Base-by-base conservation (phyloP, 306 rosid species). In the Urtica urens region DNA sequence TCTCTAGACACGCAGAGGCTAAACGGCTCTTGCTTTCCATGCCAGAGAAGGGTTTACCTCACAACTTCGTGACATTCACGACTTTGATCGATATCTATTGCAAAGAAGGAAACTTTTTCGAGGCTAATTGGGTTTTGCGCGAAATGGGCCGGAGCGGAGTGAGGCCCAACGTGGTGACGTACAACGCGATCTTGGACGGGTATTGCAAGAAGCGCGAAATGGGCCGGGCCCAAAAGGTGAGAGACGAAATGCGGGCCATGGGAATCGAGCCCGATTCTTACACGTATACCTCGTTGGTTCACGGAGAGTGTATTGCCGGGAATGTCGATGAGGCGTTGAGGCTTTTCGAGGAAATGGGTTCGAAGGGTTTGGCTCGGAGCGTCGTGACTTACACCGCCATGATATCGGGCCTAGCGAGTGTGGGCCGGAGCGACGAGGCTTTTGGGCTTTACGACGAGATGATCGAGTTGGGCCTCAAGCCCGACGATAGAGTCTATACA, bases 381-480 rank as follows among this genome's bases (percentile, higher is more conserved):
- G 64, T 61, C 4, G 76, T 71, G 10, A 80, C 95, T 6, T 83
- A 80, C 41, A 67, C 95, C 1, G 66, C 76, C 3, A 67, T 88
- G 49, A 81, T 88, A 44, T 74, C 83, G 2, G 93, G 95, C 47
- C 78, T 83, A 64, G 80, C 96, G 16, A 88, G 73, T 67, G 77
- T 54, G 33, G 96, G 93, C 6, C 83, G 93, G 70, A 51, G 61
- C 25, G 82, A 88, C 26, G 95, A 81, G 68, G 93, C 93, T 25
- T 83, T 81, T 58, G 51, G 55, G 53, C 58, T 83, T 57, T 83
- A 83, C 33, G 84, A 83, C 48, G 84, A 81, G 72, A 81, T 88
- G 95, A 74, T 65, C 46, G 38, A 27, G 58, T 47, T 35, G 58
- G 87, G 81, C 49, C 60, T 83, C 46, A 60, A 23, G 28, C 87